Evolutionary conservation across 2,329 filamentous ascomycete species (phyloP), one percentile per base, ranked within the genome.

Genomic region (Orbilia oligospora): DNA sequence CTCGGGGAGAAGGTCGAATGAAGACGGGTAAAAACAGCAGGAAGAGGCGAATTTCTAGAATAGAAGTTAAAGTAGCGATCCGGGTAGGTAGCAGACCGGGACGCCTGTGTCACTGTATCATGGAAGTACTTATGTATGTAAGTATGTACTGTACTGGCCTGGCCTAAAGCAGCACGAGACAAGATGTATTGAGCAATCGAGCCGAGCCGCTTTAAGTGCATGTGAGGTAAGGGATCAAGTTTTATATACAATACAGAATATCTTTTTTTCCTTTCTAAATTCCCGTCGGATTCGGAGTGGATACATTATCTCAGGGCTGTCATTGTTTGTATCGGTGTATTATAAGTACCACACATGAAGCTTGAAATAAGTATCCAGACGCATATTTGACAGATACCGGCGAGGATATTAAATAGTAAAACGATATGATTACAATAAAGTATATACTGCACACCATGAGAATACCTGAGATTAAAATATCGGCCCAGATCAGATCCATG

Each of bases 121-220:
- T 33, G 51, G 30, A 53, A 10, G 22, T 55, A 33, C 20, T 9
- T n/a, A n/a, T n/a, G n/a, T n/a, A n/a, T n/a, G n/a, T n/a, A n/a
- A n/a, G n/a, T n/a, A n/a, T n/a, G 27, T 33, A 33, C 10, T 33
- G 18, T 33, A 55, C 38, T 12, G 38, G 38, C 12, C 38, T 55
- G 44, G 12, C 36, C 58, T 27, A 12, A 27, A 64, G 8, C 24
- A 30, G 38, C 44, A 61, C 53, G 41, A 70, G 24, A 71, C 27
- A 48, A 71, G 27, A 61, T 70, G 38, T 68, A 67, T 68, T 24
- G 36, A 64, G 38, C 49, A 48, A 49, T 65, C 68, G 56, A 71
- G 68, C 55, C 56, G 56, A 71, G 46, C 68, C 68, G 68, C 46
- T 53, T 18, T 51, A 36, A 53, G 67, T 51, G 65, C 55, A 9